These are phyloP conservation scores for Knoxdaviesia capensis DNA, from an alignment of 2,329 filamentous ascomycete species.

Conservation along the genomic window DNA sequence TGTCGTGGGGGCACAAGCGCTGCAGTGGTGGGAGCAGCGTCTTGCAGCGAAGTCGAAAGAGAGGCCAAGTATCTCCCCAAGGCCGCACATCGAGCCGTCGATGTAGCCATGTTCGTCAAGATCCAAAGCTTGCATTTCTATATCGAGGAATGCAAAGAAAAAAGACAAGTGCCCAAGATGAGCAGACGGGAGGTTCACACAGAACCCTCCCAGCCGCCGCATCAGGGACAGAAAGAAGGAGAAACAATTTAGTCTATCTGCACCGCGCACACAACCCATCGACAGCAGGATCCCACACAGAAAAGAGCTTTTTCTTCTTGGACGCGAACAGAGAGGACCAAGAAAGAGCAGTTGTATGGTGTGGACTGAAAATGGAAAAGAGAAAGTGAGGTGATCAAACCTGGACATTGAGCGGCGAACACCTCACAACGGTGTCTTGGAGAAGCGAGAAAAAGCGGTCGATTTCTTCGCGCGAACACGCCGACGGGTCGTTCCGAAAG, in stretches of 20 bases:
- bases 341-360: constrained; percentile 5
- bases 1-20: neutral
- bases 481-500: constrained; percentile 51
- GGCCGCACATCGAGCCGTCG: constrained; percentile 41
- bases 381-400: constrained; percentile 39
- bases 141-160: constrained; percentile 11
- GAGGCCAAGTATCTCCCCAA: constrained; percentile 60
- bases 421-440: constrained; percentile 44
- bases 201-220: too few species aligned
- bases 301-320: neutral
- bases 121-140: constrained; percentile 86
- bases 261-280: neutral
- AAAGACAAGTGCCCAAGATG: constrained; percentile 4
- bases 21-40: neutral
- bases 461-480: constrained; percentile 49
- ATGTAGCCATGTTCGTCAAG: constrained; percentile 48
- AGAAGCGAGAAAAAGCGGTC: constrained; percentile 47
- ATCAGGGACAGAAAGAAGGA: too few species aligned
- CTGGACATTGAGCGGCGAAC: constrained; percentile 70
- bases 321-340: constrained; percentile 6
- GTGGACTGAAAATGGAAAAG: constrained; percentile 4
- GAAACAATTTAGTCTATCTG: constrained; percentile 16
- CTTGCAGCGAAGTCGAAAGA: constrained; percentile 37
- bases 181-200: too few species aligned
- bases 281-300: neutral